Evolutionary conservation across 768 basidiomycete species (phyloP).

Genomic region (Kwoniella heveanensis): DNA sequence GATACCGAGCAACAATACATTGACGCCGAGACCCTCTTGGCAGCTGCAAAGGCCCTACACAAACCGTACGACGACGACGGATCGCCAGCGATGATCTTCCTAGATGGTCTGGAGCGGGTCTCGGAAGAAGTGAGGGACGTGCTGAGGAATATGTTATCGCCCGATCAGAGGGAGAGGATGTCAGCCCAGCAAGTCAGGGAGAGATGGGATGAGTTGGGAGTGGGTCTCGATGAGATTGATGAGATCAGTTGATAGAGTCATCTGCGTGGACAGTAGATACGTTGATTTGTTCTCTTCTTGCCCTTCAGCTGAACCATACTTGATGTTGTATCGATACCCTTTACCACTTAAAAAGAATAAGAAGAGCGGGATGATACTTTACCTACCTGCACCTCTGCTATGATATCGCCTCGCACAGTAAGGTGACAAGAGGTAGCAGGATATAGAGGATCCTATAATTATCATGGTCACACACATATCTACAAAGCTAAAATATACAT

Average conservation of each 20-base stretch:
- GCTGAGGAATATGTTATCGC: slow-evolving; percentile 37
- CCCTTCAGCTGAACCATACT: too few species aligned
- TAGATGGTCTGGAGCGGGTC: slow-evolving; percentile 37
- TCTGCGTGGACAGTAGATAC: too few species aligned
- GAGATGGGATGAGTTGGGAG: slow-evolving; percentile 20
- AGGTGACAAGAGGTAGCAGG: neutral
- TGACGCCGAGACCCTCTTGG: neutral
- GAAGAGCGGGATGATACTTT: too few species aligned
- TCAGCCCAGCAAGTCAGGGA: slow-evolving; percentile 25
- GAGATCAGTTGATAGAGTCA: too few species aligned
- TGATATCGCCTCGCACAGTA: too few species aligned
- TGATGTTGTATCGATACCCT: too few species aligned
- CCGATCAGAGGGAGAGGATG: slow-evolving; percentile 28
- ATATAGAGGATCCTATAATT: neutral
- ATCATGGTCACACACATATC: too few species aligned
- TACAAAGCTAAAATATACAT: neutral
- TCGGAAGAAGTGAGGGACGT: slow-evolving; percentile 25
- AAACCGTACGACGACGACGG: slow-evolving; percentile 38
- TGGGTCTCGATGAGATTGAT: slow-evolving; percentile 9
- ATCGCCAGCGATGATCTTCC: slow-evolving; percentile 35
- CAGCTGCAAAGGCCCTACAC: neutral
- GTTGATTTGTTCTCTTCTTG: too few species aligned
- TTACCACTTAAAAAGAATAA: too few species aligned
- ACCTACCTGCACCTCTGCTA: too few species aligned
- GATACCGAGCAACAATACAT: neutral